These are phyloP conservation scores for Verticillium albo-atrum DNA, from an alignment of 2,329 filamentous ascomycete genomes.

Conservation along the genomic window DNA sequence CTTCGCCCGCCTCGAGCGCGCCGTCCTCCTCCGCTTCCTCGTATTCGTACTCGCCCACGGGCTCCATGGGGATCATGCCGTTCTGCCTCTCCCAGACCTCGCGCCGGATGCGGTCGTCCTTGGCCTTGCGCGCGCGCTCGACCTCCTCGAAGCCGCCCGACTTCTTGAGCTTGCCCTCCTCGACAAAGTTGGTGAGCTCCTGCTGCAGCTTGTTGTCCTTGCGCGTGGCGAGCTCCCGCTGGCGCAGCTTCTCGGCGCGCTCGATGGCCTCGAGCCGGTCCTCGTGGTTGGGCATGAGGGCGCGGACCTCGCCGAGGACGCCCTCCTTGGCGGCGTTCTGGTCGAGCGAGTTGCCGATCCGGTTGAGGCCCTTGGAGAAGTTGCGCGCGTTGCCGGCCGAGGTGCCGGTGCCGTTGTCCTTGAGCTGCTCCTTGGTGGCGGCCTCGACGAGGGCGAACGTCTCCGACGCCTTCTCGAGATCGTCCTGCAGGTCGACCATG, in stretches of 20 bases:
- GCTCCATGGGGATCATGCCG: constrained; percentile 40
- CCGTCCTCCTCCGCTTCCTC: not conserved
- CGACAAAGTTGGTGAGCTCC: constrained; percentile 80
- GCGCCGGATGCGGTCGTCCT: constrained; percentile 79
- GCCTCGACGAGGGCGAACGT: constrained; percentile 95
- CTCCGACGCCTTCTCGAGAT: constrained; percentile 88
- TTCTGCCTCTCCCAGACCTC: constrained; percentile 72
- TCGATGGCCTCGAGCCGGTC: constrained; percentile 91
- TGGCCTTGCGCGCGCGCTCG: constrained; percentile 75
- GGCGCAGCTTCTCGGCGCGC: constrained; percentile 85
- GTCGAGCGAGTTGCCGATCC: constrained; percentile 54
- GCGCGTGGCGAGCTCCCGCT: constrained; percentile 80
- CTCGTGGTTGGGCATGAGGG: constrained; percentile 91
- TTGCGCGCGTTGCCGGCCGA: constrained; percentile 48
- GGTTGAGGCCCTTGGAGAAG: constrained; percentile 48
- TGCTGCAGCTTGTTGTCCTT: constrained; percentile 73
- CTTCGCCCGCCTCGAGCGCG: not conserved
- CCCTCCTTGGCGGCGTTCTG: constrained; percentile 83
- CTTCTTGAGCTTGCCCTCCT: constrained; percentile 91
- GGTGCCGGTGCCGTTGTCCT: constrained; percentile 56
- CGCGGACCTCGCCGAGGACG: constrained; percentile 87
- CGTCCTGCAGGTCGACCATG: constrained; percentile 85
- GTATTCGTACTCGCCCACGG: not conserved
- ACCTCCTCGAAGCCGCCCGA: constrained; percentile 92
- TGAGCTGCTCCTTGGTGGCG: constrained; percentile 96